Evolutionary conservation across 2,329 filamentous ascomycete species (phyloP), one percentile per base, ranked within the genome.

Genomic region (Rutstroemia sp.): DNA sequence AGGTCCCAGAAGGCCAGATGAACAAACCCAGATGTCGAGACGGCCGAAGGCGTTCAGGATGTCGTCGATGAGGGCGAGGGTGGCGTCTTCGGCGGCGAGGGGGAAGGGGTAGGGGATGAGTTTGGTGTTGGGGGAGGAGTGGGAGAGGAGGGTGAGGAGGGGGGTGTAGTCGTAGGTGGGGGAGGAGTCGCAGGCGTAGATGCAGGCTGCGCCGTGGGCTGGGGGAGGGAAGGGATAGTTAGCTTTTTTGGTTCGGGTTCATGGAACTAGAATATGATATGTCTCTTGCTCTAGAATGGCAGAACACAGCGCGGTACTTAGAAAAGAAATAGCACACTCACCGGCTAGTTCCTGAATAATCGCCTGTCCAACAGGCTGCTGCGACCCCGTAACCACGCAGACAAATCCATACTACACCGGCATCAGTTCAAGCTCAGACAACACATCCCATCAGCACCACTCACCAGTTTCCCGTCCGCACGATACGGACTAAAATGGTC

Each of bases 21-120:
- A 78, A 44, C 78, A 82, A 1, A 82, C 78, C 77, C 79, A 85
- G 54, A 85, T 73, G 66, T 86, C 82, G 19, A 82, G 72, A n/a
- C 78, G 66, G 14, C 74, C 82, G 73, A 78, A 84, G 8, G 76
- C 67, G 63, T 84, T 84, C 17, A 85, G 74, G 12, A 83, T 74
- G 65, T 86, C 82, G 67, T 86, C 82, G 58, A 86, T 83, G 23
- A 85, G 72, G 14, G 70, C 71, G 38, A 85, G 72, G 0, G 81
- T 86, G 61, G 79, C 79, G 66, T 84, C 78, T 67, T 86, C 82
- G 37, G 77, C 78, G 17, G 78, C 75, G 41, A 78, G 73, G 49
- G 78, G 76, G 72, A 82, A 82, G 0, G 82, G 82, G 63, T 84
- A 85, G 17, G 75, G 73, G 30, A 34, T 34, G 3, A 34, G 30